Conservation (phyloP, 805 yeast species). For the Lipomyces starkeyi region DNA sequence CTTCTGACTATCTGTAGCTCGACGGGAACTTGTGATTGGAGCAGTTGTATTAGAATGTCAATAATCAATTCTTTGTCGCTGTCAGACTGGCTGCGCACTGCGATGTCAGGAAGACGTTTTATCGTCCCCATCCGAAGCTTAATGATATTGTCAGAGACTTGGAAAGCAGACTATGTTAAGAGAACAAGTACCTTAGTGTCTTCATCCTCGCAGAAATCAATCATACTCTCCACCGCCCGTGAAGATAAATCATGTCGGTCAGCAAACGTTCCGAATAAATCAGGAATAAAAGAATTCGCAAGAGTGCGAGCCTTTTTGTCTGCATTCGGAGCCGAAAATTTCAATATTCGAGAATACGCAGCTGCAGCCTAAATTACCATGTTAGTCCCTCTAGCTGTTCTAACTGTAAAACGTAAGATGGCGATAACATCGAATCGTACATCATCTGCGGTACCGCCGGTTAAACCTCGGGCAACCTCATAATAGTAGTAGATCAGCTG, state of each 20-base stretch:
- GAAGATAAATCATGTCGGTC: conserved; percentile 15
- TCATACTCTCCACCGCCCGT: conserved; percentile 29
- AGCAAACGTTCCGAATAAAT: conserved; percentile 24
- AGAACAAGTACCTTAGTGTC: conserved; percentile 17
- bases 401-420: background rate
- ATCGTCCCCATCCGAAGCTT: conserved; percentile 29
- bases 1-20: conserved; percentile 25
- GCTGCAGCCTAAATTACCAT: conserved; percentile 19
- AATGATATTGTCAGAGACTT: background rate
- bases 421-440: conserved; percentile 11
- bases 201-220: conserved; percentile 36
- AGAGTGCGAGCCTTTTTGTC: conserved; percentile 26
- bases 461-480: conserved; percentile 28
- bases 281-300: conserved; percentile 33
- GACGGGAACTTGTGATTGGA: conserved; percentile 24
- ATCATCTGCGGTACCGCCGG: conserved; percentile 21
- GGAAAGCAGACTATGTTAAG: background rate
- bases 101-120: conserved; percentile 24
- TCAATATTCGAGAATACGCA: conserved; percentile 25
- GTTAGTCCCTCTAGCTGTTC: background rate
- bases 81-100: conserved; percentile 4
- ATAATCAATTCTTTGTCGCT: conserved; percentile 18
- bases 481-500: conserved; percentile 30
- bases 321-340: conserved; percentile 13
- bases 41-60: conserved; percentile 28